phyloP scores from a whole-genome alignment of 345 rosid species.

The Cardamine chenopodiifolia region DNA sequence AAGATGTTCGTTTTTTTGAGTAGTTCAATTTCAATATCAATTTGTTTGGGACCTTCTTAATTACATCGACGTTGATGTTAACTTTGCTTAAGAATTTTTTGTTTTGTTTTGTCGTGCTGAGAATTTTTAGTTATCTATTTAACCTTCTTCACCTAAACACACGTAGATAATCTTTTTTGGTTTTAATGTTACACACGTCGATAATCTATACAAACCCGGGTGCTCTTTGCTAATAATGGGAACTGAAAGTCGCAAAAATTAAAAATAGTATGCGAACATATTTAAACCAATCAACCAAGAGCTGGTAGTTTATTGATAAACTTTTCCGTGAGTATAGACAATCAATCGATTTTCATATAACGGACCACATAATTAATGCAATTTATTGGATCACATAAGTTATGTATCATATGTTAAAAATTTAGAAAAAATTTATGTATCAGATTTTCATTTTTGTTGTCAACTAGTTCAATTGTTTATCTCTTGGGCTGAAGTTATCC shows the following conservation, averaged over 20 bases:
- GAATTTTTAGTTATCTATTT: background rate
- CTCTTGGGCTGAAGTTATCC: background rate
- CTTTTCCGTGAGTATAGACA: too few relatives aligned
- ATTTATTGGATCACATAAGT: too few relatives aligned
- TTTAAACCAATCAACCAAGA: background rate
- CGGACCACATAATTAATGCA: too few relatives aligned
- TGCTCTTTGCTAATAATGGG: background rate
- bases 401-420: too few relatives aligned
- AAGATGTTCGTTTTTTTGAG: slow-evolving; percentile 2
- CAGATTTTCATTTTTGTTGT: too few relatives aligned
- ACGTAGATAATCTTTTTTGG: background rate
- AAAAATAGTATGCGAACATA: background rate
- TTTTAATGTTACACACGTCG: background rate
- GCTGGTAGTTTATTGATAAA: background rate
- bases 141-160: background rate
- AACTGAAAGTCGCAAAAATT: background rate
- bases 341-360: too few relatives aligned
- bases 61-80: slow-evolving; percentile 28
- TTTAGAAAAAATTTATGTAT: background rate
- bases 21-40: slow-evolving; percentile 19
- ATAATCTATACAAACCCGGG: background rate
- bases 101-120: background rate
- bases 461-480: background rate
- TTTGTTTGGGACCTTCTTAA: slow-evolving; percentile 22
- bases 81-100: background rate